These are phyloP conservation scores for Aspergillus melleus DNA, from an alignment of 2,329 filamentous ascomycete species.

Conservation along the genomic window DNA sequence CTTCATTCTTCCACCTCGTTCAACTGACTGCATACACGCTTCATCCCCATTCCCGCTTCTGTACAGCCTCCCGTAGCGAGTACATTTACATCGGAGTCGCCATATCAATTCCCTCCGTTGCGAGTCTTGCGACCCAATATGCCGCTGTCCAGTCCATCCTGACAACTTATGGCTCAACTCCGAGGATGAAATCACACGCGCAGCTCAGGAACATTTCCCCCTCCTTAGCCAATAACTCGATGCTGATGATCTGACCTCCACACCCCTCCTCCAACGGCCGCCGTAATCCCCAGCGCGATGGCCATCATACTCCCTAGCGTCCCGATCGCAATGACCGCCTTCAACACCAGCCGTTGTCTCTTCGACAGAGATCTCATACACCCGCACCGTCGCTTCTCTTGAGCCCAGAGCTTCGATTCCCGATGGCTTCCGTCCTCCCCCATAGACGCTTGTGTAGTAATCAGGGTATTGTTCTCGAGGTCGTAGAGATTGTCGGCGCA, in stretches of 20 bases:
- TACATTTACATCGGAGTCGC: background rate
- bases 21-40: background rate
- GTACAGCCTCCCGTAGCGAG: background rate
- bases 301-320: constrained; percentile 46
- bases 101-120: background rate
- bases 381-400: constrained; percentile 34
- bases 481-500: constrained; percentile 25
- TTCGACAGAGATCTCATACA: constrained; percentile 37
- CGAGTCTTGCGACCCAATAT: background rate
- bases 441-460: constrained; percentile 5
- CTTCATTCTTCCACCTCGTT: background rate
- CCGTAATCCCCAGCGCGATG: constrained; percentile 47
- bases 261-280: constrained; percentile 45
- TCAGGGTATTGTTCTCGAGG: constrained; percentile 29
- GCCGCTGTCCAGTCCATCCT: background rate
- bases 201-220: background rate
- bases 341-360: constrained; percentile 40
- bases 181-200: background rate
- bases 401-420: constrained; percentile 36
- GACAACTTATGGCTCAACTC: background rate
- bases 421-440: constrained; percentile 17
- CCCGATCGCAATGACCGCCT: constrained; percentile 42
- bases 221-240: constrained; percentile 21
- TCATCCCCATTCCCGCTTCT: background rate
- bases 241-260: constrained; percentile 40